Evolutionary conservation across 352 stramenopile genomes (phyloP).

Genomic region (Phytophthora sp.): DNA sequence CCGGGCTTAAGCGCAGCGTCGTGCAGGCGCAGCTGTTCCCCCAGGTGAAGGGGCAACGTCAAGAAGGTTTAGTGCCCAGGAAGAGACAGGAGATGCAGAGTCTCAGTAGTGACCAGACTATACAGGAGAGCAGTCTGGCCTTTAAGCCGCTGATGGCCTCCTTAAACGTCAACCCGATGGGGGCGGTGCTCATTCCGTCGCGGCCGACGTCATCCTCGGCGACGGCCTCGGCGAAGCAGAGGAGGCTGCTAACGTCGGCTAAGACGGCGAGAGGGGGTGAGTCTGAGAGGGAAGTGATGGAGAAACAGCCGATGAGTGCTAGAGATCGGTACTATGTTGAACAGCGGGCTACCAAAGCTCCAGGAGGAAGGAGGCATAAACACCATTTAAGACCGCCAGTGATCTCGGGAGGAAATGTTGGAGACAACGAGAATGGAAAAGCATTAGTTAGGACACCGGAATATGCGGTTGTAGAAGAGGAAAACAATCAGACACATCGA

Average conservation of each 20-base stretch:
- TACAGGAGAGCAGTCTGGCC: background rate
- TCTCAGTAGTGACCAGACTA: slow-evolving; percentile 15
- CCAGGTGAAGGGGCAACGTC: background rate
- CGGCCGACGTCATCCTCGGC: slow-evolving; percentile 47
- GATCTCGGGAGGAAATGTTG: slow-evolving; percentile 2
- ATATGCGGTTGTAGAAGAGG: background rate
- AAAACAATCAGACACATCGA: background rate
- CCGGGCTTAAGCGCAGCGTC: slow-evolving; percentile 62
- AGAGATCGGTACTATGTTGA: slow-evolving; percentile 70
- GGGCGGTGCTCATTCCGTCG: slow-evolving; percentile 51
- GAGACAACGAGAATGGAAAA: background rate
- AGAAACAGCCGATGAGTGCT: slow-evolving; percentile 59
- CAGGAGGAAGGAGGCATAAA: slow-evolving; percentile 10
- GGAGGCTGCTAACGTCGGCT: slow-evolving; percentile 10
- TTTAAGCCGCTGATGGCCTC: slow-evolving; percentile 41
- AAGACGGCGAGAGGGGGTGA: slow-evolving; percentile 26
- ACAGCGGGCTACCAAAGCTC: slow-evolving; percentile 49
- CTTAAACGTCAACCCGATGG: slow-evolving; percentile 32
- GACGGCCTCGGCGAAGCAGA: slow-evolving; percentile 2
- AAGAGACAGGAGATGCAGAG: slow-evolving; percentile 4
- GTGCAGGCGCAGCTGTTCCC: slow-evolving; percentile 60
- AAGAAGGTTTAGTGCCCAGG: background rate
- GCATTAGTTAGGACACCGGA: background rate
- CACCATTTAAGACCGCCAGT: slow-evolving; percentile 7
- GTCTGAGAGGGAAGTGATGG: background rate